Conservation (phyloP, 2,329 filamentous ascomycete species). For the Plectosphaerella cucumerina region DNA sequence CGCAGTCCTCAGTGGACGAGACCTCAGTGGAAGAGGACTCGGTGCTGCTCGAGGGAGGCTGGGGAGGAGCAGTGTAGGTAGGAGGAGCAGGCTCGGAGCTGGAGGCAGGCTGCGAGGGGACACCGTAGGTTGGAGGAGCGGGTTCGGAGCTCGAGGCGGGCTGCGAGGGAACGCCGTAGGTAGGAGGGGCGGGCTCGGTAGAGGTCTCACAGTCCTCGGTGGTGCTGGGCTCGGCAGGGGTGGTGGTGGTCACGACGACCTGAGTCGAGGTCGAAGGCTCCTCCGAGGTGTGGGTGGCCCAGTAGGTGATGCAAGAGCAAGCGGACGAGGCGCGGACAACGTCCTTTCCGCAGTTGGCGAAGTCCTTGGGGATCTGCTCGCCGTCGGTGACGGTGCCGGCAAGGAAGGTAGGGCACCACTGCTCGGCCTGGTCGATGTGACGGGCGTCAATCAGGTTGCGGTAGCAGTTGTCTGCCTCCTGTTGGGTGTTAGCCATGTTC, state of each 20-base stretch:
- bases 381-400: conserved; percentile 19
- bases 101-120: too few species aligned
- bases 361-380: conserved; percentile 23
- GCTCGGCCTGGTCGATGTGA: conserved; percentile 19
- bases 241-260: background rate
- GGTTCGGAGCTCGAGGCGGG: background rate
- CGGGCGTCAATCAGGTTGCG: conserved; percentile 26
- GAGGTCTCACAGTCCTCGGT: background rate
- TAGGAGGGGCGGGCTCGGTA: background rate
- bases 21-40: background rate
- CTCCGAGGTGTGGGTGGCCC: conserved; percentile 1
- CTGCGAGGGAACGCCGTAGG: background rate
- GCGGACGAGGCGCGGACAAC: conserved; percentile 21
- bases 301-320: conserved; percentile 31
- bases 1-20: background rate
- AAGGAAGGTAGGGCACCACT: conserved; percentile 27
- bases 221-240: background rate
- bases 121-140: too few species aligned
- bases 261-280: background rate
- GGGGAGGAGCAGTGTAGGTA: too few species aligned
- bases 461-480: conserved; percentile 27
- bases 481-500: background rate
- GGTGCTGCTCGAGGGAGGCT: too few species aligned
- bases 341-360: conserved; percentile 19
- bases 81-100: too few species aligned